Evolutionary conservation across 768 basidiomycete species (phyloP).

Genomic region (Pisolithus marmoratus): DNA sequence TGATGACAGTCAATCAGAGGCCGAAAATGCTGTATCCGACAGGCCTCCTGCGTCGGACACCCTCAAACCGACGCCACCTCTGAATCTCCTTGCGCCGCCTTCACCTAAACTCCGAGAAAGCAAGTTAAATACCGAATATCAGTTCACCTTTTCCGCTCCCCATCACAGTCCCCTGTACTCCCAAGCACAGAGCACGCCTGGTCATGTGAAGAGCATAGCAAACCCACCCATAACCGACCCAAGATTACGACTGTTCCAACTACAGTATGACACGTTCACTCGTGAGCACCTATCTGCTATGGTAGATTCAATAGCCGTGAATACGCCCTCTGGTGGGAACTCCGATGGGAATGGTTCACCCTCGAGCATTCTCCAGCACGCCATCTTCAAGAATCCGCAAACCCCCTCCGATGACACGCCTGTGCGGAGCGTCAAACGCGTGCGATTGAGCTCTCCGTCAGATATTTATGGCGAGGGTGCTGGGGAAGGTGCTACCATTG

Average conservation of each 20-base stretch:
- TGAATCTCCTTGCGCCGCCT: constrained; percentile 4
- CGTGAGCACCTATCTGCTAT: constrained; percentile 90
- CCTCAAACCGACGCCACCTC: constrained; percentile 6
- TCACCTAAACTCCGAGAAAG: constrained; percentile 32
- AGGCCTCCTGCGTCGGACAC: constrained; percentile 7
- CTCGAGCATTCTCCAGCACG: constrained; percentile 37
- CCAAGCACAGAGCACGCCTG: constrained; percentile 61
- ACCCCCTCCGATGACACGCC: constrained; percentile 42
- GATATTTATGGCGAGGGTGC: constrained; percentile 52
- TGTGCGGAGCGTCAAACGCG: constrained; percentile 70
- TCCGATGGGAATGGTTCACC: constrained; percentile 40
- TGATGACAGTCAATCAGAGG: constrained; percentile 22
- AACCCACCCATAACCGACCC: constrained; percentile 54
- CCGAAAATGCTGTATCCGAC: constrained; percentile 11
- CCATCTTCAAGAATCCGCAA: constrained; percentile 45
- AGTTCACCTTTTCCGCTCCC: constrained; percentile 75
- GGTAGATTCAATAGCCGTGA: constrained; percentile 90
- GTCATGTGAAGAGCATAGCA: constrained; percentile 11
- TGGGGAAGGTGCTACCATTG: constrained; percentile 41
- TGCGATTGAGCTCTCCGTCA: constrained; percentile 67
- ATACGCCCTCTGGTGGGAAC: constrained; percentile 56
- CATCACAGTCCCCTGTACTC: constrained; percentile 35
- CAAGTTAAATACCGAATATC: constrained; percentile 46
- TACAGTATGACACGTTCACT: constrained; percentile 95
- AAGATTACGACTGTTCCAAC: constrained; percentile 81